Percentiles rank a stretch among this genome's conserved stretches.
These are phyloP conservation scores for Blastocystis sp. DNA, from an alignment of 352 stramenopile genomes.

Conservation along the genomic window DNA sequence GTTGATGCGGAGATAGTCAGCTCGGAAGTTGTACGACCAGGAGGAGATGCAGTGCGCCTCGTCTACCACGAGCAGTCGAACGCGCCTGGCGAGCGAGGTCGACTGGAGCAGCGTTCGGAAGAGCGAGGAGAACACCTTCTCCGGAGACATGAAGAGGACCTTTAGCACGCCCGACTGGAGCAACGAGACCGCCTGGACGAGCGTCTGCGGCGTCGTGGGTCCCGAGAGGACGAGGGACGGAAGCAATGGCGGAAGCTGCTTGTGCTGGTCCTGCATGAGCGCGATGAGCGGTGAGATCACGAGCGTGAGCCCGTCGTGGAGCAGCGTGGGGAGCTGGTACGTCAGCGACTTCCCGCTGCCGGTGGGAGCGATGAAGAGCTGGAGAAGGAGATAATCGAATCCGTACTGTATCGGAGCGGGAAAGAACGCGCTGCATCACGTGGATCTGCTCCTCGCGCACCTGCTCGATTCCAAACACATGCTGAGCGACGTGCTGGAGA, in stretches of 20 bases:
- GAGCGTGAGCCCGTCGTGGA: constrained; percentile 5
- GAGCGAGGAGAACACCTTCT: constrained; percentile 52
- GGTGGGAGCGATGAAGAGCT: constrained; percentile 51
- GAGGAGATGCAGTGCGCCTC: constrained; percentile 61
- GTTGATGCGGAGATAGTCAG: constrained; percentile 58
- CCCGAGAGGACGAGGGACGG: constrained; percentile 27
- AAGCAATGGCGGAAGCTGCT: constrained; percentile 16
- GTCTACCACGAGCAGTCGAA: constrained; percentile 59
- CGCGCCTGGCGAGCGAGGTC: constrained; percentile 7
- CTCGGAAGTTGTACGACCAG: constrained; percentile 61
- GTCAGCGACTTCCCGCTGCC: constrained; percentile 58
- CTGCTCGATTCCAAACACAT: background rate
- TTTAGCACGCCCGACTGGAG: constrained; percentile 42
- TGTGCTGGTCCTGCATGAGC: constrained; percentile 50
- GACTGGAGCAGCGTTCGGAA: constrained; percentile 41
- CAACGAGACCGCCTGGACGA: constrained; percentile 14
- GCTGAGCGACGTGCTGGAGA: background rate
- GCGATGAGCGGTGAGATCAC: constrained; percentile 44
- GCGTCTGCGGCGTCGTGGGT: background rate
- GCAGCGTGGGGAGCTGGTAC: constrained; percentile 39
- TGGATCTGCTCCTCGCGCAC: background rate
- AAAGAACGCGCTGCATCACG: background rate
- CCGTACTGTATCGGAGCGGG: background rate
- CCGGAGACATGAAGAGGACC: constrained; percentile 47
- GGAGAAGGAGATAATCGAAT: background rate